phyloP scores from a whole-genome alignment of 306 rosid species.

The Gastrolobium bilobum region DNA sequence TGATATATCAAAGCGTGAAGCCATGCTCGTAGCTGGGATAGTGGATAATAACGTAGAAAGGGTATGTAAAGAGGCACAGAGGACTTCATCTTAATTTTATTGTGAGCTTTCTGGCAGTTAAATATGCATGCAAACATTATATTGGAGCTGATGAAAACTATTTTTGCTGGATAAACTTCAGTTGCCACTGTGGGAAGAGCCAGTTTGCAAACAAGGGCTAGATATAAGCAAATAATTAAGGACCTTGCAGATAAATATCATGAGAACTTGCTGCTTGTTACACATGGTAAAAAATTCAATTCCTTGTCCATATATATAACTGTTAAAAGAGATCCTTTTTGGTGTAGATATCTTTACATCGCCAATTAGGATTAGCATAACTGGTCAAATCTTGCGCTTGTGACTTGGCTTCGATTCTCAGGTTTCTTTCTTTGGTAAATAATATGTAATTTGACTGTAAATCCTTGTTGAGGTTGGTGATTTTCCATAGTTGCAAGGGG shows the following conservation, averaged over 20 bases:
- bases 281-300: constrained; percentile 68
- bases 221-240: constrained; percentile 68
- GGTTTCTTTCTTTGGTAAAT: too few relatives aligned
- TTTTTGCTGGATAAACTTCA: constrained; percentile 45
- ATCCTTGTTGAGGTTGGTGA: too few relatives aligned
- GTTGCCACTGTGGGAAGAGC: constrained; percentile 83
- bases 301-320: neutral
- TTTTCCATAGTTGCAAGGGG: too few relatives aligned
- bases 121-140: neutral
- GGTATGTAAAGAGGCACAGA: constrained; percentile 68
- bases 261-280: constrained; percentile 78
- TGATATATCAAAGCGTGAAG: constrained; percentile 69
- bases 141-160: constrained; percentile 16
- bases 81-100: neutral
- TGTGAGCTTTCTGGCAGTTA: neutral
- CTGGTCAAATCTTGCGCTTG: too few relatives aligned
- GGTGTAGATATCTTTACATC: neutral
- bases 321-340: neutral
- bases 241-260: constrained; percentile 76
- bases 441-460: too few relatives aligned
- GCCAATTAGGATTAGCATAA: too few relatives aligned
- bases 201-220: constrained; percentile 52
- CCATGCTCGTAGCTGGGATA: constrained; percentile 62
- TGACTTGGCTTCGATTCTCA: too few relatives aligned
- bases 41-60: constrained; percentile 65